Evolutionary conservation across 345 rosid genomes (phyloP), one percentile per base, ranked within the genome.

Genomic region (Erucastrum elatum): DNA sequence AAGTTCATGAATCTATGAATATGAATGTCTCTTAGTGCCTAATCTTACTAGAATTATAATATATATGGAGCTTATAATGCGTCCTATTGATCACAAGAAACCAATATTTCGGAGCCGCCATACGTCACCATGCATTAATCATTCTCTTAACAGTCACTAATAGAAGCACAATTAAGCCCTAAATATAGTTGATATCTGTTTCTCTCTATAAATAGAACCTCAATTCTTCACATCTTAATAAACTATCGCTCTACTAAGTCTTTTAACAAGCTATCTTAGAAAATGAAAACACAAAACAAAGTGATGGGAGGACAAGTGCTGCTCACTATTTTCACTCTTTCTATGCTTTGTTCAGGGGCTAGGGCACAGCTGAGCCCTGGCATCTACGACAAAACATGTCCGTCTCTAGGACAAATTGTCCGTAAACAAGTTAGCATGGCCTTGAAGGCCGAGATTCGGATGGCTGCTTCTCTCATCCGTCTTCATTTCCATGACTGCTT

Each of bases 401-500:
- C 97, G 0, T 46, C 16, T 27, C 83, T 89, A 17, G 68, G 16
- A 71, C 76, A n/a, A n/a, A 78, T 84, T 12, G 94, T 89, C 27
- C 66, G 87, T 12, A 77, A 34, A 25, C 76, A 82, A 80, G 89
- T 91, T 67, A n/a, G 4, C 6, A 83, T 64, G 11, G 96, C 94
- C 41, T 26, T 89, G 60, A 88, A 73, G 66, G 67, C 75, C 25
- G 96, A 91, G 71, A 86, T 5, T 25, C 82, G 91, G 39, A 91
- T 91, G 92, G 94, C 89, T 2, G 94, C 91, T 75, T 91, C 96
- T 33, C 82, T 91, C 74, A 77, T 82, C 26, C 84, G 84, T 61
- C 84, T 81, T 77, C 84, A 81, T 72, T 81, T 81, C 78, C 84
- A 91, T 16, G 96, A 90, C 77, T 91, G 96, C 77, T 91, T 89